These are phyloP conservation scores for Cladosporium phlei DNA, from an alignment of 2,329 filamentous ascomycete species.

Conservation along the genomic window DNA sequence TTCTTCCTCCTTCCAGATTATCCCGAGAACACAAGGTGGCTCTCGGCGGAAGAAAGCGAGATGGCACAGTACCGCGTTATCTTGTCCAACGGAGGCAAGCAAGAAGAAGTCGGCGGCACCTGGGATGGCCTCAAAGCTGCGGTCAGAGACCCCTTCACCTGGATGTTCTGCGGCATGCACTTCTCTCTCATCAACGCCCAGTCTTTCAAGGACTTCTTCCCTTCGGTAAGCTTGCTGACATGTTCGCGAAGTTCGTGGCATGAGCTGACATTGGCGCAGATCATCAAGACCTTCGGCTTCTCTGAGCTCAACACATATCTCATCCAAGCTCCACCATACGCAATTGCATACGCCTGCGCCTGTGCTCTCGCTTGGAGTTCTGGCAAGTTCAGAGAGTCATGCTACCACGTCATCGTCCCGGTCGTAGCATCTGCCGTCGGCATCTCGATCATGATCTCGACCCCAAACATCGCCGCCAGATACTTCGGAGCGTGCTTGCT, in stretches of 20 bases:
- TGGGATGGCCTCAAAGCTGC: conserved; percentile 36
- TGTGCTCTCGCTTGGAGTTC: conserved; percentile 27
- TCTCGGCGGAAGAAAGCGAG: conserved; percentile 47
- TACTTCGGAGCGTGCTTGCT: conserved; percentile 31
- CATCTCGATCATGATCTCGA: conserved; percentile 27
- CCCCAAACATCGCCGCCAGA: conserved; percentile 28
- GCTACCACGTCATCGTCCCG: conserved; percentile 27
- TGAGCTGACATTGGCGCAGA: conserved; percentile 36
- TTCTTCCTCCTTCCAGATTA: conserved; percentile 53
- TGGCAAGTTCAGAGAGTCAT: conserved; percentile 29
- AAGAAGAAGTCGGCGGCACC: conserved; percentile 36
- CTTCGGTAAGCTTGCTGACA: conserved; percentile 23
- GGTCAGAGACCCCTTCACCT: conserved; percentile 36
- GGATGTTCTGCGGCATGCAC: conserved; percentile 39
- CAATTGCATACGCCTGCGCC: conserved; percentile 27
- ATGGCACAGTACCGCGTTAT: conserved; percentile 40
- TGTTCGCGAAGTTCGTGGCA: not conserved
- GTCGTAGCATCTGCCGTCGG: conserved; percentile 25
- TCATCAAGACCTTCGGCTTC: conserved; percentile 66
- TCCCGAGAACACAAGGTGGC: conserved; percentile 50
- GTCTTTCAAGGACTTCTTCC: conserved; percentile 33
- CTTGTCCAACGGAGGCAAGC: conserved; percentile 28
- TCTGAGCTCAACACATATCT: conserved; percentile 52
- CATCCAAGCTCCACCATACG: conserved; percentile 40
- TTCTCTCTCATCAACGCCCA: conserved; percentile 33